Evolutionary conservation across 768 basidiomycete genomes (phyloP), one percentile per base, ranked within the genome.

Genomic region (Heimioporus sp.): DNA sequence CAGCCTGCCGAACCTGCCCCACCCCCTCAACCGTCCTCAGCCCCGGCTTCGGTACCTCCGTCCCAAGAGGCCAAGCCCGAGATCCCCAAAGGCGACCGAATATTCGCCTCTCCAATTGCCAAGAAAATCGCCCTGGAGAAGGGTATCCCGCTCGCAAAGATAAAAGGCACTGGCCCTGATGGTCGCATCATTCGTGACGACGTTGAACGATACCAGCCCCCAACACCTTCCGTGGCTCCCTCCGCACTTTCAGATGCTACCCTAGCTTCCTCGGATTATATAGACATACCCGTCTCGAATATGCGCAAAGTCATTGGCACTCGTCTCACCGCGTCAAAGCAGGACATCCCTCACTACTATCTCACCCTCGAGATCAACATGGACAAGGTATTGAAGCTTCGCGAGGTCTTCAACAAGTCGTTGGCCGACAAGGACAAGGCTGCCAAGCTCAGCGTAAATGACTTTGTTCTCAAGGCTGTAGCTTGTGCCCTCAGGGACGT

Each of bases 311-410:
- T 84, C 38, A 99, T 99, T 66, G 97, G 91, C 50, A 60, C 83
- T 37, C 90, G 97, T 60, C 83, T 99, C 58, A 83, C 86, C 0
- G 90, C 98, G 74, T 92, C 91, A 53, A 98, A 97, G 74, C 87
- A 91, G 71, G 87, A 92, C 61, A 65, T 93, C n/a, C 97, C 97
- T 5, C 96, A 98, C 70, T 99, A 96, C 75, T 98, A 98, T 72
- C 72, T 98, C 60, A 98, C 97, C 4, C 82, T 92, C 39, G 91
- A 98, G 63, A 80, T 98, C 69, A 87, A 89, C 76, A 97, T 99
- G 94, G 95, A 92, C 78, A 90, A 91, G 78, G 86, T 93, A 17
- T 69, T 90, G 66, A 98, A 97, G 74, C 80, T 99, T 56, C 81
- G 97, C 44, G 86, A 96, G 72, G 87, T 98, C 56, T 98, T 99